Evolutionary conservation across 2,329 filamentous ascomycete species (phyloP).

Genomic region (Sporothrix dimorphospora): DNA sequence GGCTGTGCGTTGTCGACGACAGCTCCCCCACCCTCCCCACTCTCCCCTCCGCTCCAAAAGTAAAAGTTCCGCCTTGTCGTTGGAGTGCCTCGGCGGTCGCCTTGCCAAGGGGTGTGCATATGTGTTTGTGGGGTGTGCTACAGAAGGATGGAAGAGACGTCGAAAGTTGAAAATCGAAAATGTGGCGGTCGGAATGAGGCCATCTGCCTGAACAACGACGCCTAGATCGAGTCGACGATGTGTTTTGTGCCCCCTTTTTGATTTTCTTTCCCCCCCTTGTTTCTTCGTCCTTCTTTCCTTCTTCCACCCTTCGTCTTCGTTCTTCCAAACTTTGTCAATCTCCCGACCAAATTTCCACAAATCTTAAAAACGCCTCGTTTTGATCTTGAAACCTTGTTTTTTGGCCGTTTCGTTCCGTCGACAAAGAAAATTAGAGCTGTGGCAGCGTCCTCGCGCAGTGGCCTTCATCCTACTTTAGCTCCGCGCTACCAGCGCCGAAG

Average conservation of each 20-base stretch:
- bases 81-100: conserved; percentile 11
- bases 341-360: neutral
- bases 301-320: neutral
- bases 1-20: neutral
- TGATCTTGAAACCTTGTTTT: neutral
- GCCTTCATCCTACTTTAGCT: neutral
- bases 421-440: neutral
- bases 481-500: neutral
- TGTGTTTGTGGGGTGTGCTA: neutral
- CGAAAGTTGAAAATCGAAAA: neutral
- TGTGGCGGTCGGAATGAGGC: neutral
- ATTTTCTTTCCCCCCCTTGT: neutral
- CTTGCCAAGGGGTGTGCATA: neutral
- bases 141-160: neutral
- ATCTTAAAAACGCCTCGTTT: neutral
- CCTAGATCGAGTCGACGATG: neutral
- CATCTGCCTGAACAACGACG: neutral
- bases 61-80: neutral
- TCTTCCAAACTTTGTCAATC: neutral
- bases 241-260: neutral
- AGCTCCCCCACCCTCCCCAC: neutral
- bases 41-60: neutral
- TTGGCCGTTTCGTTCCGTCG: neutral
- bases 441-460: neutral
- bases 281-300: neutral